Base-by-base conservation (phyloP, 345 rosid genomes). In the Streptanthus diversifolius region DNA sequence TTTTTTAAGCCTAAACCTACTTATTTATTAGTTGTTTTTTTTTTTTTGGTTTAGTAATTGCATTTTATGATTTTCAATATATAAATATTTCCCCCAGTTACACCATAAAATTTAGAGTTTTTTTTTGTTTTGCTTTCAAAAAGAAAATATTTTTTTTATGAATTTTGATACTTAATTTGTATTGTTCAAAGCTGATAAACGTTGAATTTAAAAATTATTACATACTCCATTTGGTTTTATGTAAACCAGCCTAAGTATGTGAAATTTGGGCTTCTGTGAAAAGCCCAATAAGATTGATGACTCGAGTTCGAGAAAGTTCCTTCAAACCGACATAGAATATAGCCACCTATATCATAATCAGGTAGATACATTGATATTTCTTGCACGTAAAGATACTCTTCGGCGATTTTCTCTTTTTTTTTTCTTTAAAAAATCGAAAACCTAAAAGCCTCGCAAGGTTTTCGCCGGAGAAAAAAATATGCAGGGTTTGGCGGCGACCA, bases 401-500 rank as follows among this genome's bases (percentile, higher is more conserved):
- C 40, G 1, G 14, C 21, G 14, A 19, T 32, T 30, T 6, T 13
- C 1, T 30, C 36, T 45, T 55, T 56, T 3, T 64, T 5, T 49
- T 45, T 49, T 27, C 4, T 8, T 30, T 57, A 12, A 7, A 11
- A 21, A 6, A 33, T 24, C 39, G 41, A 68, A 49, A 68, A 55
- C 75, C 66, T 56, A 47, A 69, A 55, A 62, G 15, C 66, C 29
- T 29, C 36, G 39, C 54, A 47, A 64, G 71, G 60, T 61, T 75
- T 22, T 70, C 49, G 72, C 56, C 80, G 72, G 72, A 19, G 76
- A 64, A n/a, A 7, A 57, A 62, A 77, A 0, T 39, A 77, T 77
- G 80, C 80, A 77, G 76, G 63, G 80, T 65, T 77, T 71, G 3
- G 80, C 80, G 76, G 80, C 55, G 55, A 49, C 76, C 68, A 57